These are phyloP conservation scores for Irpex rosettiformis DNA, from an alignment of 1,284 basidiomycete species.

Conservation along the genomic window DNA sequence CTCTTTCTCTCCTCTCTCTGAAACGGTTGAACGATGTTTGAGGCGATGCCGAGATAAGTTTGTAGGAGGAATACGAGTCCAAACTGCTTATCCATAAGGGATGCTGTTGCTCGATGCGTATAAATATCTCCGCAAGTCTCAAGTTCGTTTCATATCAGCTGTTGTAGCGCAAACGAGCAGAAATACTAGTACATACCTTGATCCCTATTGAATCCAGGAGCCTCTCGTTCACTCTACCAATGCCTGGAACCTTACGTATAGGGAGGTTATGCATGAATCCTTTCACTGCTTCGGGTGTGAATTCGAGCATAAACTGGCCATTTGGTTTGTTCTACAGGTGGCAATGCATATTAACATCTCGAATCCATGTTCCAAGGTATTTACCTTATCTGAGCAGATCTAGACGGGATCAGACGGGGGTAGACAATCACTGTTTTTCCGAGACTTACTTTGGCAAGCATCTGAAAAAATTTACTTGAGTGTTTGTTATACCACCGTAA, in stretches of 20 bases:
- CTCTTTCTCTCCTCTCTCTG: constrained; percentile 82
- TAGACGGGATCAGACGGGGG: constrained; percentile 28
- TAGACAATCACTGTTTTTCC: background rate
- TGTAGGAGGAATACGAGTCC: constrained; percentile 70
- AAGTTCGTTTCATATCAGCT: background rate
- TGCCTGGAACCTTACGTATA: constrained; percentile 83
- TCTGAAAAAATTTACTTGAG: constrained; percentile 19
- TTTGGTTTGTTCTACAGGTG: constrained; percentile 83
- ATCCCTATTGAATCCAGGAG: constrained; percentile 84
- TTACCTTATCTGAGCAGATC: constrained; percentile 90
- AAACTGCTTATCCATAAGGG: constrained; percentile 84
- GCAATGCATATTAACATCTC: constrained; percentile 5
- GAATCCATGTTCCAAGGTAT: background rate
- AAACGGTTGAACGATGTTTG: constrained; percentile 74
- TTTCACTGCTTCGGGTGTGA: constrained; percentile 60
- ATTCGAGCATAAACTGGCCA: constrained; percentile 80
- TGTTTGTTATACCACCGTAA: no score
- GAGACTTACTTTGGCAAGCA: constrained; percentile 28
- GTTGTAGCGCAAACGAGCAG: background rate
- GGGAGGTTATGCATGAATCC: constrained; percentile 74
- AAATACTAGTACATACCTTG: constrained; percentile 45
- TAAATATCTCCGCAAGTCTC: constrained; percentile 89
- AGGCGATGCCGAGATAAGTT: constrained; percentile 82
- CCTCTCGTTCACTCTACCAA: constrained; percentile 85
- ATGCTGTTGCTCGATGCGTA: constrained; percentile 64